Evolutionary conservation across 306 rosid species (phyloP).

Genomic region (Inga oerstediana): DNA sequence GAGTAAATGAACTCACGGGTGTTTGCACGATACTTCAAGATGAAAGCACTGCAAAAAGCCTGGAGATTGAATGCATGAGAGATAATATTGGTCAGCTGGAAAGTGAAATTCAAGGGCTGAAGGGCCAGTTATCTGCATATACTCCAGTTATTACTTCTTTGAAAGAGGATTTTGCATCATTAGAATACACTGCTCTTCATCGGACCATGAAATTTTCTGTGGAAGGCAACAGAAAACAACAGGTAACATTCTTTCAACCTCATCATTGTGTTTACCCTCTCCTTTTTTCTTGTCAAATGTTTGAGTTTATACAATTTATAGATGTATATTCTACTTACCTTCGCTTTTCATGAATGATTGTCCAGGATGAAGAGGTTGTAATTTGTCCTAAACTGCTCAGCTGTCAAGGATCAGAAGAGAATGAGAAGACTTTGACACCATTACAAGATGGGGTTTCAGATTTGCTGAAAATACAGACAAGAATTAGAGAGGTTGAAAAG

Average conservation of each 20-base stretch:
- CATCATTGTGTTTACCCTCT: slow-evolving; percentile 11
- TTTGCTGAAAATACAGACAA: slow-evolving; percentile 62
- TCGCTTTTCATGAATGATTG: slow-evolving; percentile 33
- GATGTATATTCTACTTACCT: slow-evolving; percentile 31
- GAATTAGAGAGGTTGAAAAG: slow-evolving; percentile 65
- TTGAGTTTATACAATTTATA: not conserved
- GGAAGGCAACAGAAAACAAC: slow-evolving; percentile 36
- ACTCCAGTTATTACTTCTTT: slow-evolving; percentile 74
- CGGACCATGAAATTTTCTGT: slow-evolving; percentile 38
- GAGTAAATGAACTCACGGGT: slow-evolving; percentile 76
- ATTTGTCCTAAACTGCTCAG: slow-evolving; percentile 41
- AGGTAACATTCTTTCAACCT: slow-evolving; percentile 51
- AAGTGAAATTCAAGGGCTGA: slow-evolving; percentile 70
- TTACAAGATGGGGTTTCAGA: slow-evolving; percentile 60
- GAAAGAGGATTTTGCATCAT: slow-evolving; percentile 73
- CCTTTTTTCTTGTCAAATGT: slow-evolving; percentile 8
- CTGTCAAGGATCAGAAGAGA: slow-evolving; percentile 40
- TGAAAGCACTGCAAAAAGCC: slow-evolving; percentile 63
- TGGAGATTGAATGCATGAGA: slow-evolving; percentile 63
- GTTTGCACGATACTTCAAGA: slow-evolving; percentile 67
- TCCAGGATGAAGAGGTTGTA: slow-evolving; percentile 53
- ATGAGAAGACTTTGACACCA: slow-evolving; percentile 26
- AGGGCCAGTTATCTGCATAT: slow-evolving; percentile 69
- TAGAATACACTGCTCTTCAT: slow-evolving; percentile 65
- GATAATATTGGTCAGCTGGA: slow-evolving; percentile 59